phyloP scores from a whole-genome alignment of 1,139 yeast species.

The Taiozyma sp. region DNA sequence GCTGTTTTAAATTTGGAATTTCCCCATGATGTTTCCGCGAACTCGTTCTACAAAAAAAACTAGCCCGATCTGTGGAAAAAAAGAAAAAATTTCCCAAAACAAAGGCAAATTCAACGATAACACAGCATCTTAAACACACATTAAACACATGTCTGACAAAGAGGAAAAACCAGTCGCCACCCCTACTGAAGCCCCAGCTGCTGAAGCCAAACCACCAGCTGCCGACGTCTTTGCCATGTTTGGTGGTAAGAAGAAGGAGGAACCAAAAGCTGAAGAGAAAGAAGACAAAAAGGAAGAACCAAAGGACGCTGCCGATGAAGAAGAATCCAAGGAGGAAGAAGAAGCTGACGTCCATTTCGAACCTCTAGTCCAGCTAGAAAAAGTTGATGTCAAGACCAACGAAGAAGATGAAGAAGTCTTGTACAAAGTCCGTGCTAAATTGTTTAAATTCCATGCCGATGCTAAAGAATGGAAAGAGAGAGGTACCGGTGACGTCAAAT shows the following conservation, averaged over 20 bases:
- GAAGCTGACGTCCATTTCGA: constrained; percentile 94
- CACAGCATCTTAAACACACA: background rate
- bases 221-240: constrained; percentile 85
- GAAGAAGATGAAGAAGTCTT: constrained; percentile 93
- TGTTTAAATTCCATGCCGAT: constrained; percentile 81
- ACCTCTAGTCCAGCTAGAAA: constrained; percentile 91
- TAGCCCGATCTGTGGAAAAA: too few species aligned
- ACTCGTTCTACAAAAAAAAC: too few species aligned
- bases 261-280: constrained; percentile 31
- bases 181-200: constrained; percentile 20
- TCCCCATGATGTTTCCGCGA: too few species aligned
- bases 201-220: constrained; percentile 41
- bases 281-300: constrained; percentile 31
- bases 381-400: constrained; percentile 94
- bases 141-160: constrained; percentile 27
- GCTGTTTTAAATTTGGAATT: background rate
- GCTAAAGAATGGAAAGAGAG: constrained; percentile 98
- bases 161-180: constrained; percentile 23
- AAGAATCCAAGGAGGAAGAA: constrained; percentile 42
- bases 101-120: background rate
- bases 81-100: background rate
- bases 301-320: constrained; percentile 28
- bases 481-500: constrained; percentile 98
- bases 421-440: constrained; percentile 88
- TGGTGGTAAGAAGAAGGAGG: constrained; percentile 65